Evolutionary conservation across 2,329 filamentous ascomycete species (phyloP), one percentile per base, ranked within the genome.

Genomic region (Fusarium chlamydosporum): DNA sequence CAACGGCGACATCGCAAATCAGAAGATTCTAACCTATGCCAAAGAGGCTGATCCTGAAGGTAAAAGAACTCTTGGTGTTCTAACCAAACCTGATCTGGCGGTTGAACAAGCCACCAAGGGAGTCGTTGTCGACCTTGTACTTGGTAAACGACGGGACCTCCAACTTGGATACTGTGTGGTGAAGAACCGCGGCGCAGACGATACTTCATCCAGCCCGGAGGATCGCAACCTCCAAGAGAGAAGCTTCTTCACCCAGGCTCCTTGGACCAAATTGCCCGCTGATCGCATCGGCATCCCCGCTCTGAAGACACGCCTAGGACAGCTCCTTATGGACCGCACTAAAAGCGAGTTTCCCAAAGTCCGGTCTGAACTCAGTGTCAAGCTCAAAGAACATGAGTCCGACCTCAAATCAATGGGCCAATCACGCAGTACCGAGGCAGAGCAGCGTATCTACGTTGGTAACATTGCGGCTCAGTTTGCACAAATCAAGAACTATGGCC

Each of bases 21-120:
- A 83, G 16, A 79, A 80, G 42, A 81, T 82, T 8, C 54, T 83
- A 1, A 76, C 76, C 0, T 73, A 77, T 3, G 79, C 81, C 0
- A 75, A 77, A 3, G 74, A 76, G 0, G 77, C 61, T 0, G 84
- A 86, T 13, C 78, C 80, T 0, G 56, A 77, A 0, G 83, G 83
- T 0, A 64, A 74, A 6, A 67, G 84, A 0, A 86, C 83, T 0
- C 72, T 86, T 9, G 82, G 81, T 0, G 81, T 86, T 0, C 78
- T 90, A 1, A 91, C 88, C 0, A 91, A 90, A 67, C 84, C 87
- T 0, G 89, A 91, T 58, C 76, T 89, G 0, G 82, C 84, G 0
- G 74, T 73, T 0, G 84, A 86, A 47, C 58, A 72, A 0, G 76
- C 77, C 0, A 81, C 76, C 1, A 76, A 82, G 27, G 71, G 76